Evolutionary conservation across 2,329 filamentous ascomycete genomes (phyloP), one percentile per base, ranked within the genome.

Genomic region (Colletotrichum godetiae): DNA sequence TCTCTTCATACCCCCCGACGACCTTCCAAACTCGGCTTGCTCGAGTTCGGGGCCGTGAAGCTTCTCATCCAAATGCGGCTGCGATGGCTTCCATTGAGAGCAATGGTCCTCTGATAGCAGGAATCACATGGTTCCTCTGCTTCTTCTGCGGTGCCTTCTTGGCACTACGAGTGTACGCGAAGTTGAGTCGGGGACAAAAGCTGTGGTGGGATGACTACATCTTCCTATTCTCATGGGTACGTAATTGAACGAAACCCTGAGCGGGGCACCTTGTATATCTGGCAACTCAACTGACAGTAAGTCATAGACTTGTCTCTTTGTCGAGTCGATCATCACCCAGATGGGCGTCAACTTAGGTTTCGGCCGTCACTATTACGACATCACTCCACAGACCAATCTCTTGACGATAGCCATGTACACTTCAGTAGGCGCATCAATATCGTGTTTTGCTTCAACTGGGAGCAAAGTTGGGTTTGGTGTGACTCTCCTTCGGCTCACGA

Each of bases 101-200:
- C 24, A n/a, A 67, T 15, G 70, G 70, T 2, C 66, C 70, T 11
- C 27, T 73, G 0, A 64, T 73, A 27, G 59, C 42, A 27, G 79
- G 77, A 10, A 75, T 78, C 4, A 79, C 77, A 27, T 82, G 81
- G 81, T 78, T 79, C 3, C 58, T 82, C 22, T 74, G 76, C 0
- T 68, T 73, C 5, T 72, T 77, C 1, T 76, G 76, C 37, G 78
- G 74, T 2, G 55, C 55, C 3, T 76, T 77, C 37, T 52, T 79
- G 7, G 69, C 67, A n/a, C 67, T 78, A 19, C 73, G 77, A 24
- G 33, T 78, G 1, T 79, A 78, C 27, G 77, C 75, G 42, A 78
- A 77, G 56, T 19, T 76, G 8, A 76, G 65, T 13, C 64, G 73
- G 13, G 60, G 73, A 13, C 63, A 75, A 24, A 63, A 59, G 27